phyloP scores from a whole-genome alignment of 176 grass and related monocot genomes.

The Eragrostis curvula region DNA sequence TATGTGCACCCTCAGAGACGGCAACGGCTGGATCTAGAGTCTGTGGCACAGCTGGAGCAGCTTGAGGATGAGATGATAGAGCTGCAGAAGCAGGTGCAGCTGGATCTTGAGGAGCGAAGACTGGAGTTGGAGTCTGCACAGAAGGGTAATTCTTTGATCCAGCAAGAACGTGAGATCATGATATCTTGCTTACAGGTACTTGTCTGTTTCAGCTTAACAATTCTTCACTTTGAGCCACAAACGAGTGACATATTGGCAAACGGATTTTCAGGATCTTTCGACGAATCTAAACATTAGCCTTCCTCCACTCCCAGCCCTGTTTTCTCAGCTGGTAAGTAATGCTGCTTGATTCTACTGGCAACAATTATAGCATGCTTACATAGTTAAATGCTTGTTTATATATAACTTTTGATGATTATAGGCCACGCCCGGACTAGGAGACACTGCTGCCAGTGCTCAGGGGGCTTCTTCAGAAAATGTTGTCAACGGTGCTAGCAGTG shows the following conservation, averaged over 20 bases:
- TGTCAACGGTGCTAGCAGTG: no score
- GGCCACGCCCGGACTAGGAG: neutral
- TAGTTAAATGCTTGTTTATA: neutral
- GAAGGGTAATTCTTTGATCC: neutral
- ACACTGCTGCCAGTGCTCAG: neutral
- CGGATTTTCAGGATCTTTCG: neutral
- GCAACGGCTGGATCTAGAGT: neutral
- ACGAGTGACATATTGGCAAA: neutral
- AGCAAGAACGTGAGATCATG: neutral
- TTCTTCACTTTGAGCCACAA: neutral
- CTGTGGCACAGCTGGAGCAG: neutral
- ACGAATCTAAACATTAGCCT: neutral
- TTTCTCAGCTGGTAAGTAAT: slow-evolving; percentile 3
- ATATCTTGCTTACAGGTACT: neutral
- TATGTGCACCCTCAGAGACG: neutral
- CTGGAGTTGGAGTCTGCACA: neutral
- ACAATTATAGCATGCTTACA: neutral
- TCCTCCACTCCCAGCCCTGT: neutral
- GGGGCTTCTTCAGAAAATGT: no score
- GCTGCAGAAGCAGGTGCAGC: neutral
- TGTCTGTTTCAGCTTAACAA: neutral
- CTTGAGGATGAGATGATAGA: neutral
- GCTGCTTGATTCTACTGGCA: neutral
- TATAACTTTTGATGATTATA: neutral
- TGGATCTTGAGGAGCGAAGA: neutral